These are phyloP conservation scores for Lentinula lateritia DNA, from an alignment of 768 basidiomycete species.

Conservation along the genomic window DNA sequence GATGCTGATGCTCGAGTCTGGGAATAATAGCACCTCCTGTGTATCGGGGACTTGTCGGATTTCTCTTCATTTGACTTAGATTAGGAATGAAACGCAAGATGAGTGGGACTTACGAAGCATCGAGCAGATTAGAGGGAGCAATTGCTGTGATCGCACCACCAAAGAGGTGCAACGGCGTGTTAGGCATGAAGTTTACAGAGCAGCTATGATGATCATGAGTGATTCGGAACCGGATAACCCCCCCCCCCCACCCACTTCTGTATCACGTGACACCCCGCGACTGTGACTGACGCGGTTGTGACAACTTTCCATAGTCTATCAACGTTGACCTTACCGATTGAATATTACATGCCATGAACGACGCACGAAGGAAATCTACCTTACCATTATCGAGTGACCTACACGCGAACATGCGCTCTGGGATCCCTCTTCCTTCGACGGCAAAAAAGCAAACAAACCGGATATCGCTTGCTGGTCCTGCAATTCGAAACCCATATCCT, in stretches of 20 bases:
- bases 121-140: slow-evolving; percentile 56
- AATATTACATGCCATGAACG: slow-evolving; percentile 26
- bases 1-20: slow-evolving; percentile 63
- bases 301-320: neutral
- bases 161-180: slow-evolving; percentile 53
- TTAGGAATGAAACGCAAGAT: neutral
- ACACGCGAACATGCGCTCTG: slow-evolving; percentile 49
- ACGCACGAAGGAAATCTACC: slow-evolving; percentile 49
- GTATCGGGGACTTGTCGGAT: slow-evolving; percentile 87
- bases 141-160: slow-evolving; percentile 77
- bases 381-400: slow-evolving; percentile 51
- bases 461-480: slow-evolving; percentile 74
- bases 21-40: slow-evolving; percentile 88
- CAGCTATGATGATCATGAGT: no score
- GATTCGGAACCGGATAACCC: neutral
- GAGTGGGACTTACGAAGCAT: slow-evolving; percentile 71
- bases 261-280: neutral
- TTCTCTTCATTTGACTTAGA: slow-evolving; percentile 23
- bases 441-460: slow-evolving; percentile 57
- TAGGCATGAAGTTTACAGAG: slow-evolving; percentile 2
- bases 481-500: slow-evolving; percentile 47
- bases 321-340: neutral
- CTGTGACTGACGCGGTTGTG: neutral
- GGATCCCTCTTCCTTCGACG: slow-evolving; percentile 71
- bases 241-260: no score